Evolutionary conservation across 2,329 filamentous ascomycete genomes (phyloP), one percentile per base, ranked within the genome.

Genomic region (Fusarium algeriense): DNA sequence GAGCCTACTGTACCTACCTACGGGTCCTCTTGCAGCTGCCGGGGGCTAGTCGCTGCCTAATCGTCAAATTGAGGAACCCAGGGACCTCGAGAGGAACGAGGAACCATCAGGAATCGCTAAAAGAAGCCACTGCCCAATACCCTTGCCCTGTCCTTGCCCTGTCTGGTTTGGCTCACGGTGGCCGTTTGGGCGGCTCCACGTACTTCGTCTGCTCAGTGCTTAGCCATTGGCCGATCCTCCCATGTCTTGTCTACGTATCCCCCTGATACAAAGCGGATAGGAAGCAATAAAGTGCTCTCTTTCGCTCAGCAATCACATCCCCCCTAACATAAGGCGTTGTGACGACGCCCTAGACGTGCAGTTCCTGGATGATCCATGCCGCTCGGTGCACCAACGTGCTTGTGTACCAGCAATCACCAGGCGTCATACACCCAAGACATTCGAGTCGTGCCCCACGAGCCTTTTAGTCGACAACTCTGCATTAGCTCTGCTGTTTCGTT

Each of bases 401-500:
- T 58, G 63, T 62, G 73, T 65, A 68, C 67, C 61, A 64, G 65
- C 69, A 74, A 64, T 63, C 67, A 60, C 72, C 65, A 58, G 62
- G 52, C 67, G 43, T 71, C 63, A 69, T 72, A 67, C 71, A 53
- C 59, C 71, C 70, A 69, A 75, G 69, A 69, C 67, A 70, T 60
- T 72, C 62, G 53, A 66, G 61, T 69, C 60, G 48, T 62, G 73
- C 66, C 70, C 70, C 65, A 69, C 64, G 63, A 71, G 66, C 64
- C 67, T 63, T 75, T 59, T 70, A 59, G 56, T 65, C 43, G 45
- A 71, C 67, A 59, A 56, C 61, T 71, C 54, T 66, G 64, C 69
- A 70, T 69, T 73, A 67, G 67, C 70, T 70, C 48, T 67, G 52
- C 60, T 62, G 60, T 67, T 73, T 75, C 79, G 79, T 82, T 81